Evolutionary conservation across 2,329 filamentous ascomycete species (phyloP).

Genomic region (Aaosphaeria pasadenensis): DNA sequence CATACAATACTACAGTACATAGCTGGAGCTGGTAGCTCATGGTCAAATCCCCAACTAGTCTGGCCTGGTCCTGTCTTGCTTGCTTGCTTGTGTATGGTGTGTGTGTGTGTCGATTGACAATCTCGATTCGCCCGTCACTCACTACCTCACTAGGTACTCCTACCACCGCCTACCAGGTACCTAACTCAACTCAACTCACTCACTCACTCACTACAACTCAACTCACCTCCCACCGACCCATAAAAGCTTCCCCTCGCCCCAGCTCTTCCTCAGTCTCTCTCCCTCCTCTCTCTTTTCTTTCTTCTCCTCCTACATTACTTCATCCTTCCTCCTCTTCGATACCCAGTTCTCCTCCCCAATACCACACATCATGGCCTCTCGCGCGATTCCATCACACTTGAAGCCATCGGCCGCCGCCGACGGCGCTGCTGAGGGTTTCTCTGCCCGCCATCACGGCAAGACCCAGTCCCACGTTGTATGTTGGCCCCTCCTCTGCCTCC

Average conservation of each 20-base stretch:
- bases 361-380: conserved; percentile 61
- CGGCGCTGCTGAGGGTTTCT: conserved; percentile 46
- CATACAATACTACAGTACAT: too few species aligned
- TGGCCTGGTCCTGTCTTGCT: too few species aligned
- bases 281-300: neutral
- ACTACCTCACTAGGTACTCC: too few species aligned
- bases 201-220: too few species aligned
- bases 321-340: conserved; percentile 5
- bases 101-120: too few species aligned
- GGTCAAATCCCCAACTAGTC: too few species aligned
- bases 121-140: too few species aligned
- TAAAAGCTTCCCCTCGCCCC: neutral
- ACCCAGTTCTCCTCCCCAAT: neutral
- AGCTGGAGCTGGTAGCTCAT: too few species aligned
- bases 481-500: conserved; percentile 24
- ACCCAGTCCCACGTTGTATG: conserved; percentile 82
- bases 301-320: conserved; percentile 4
- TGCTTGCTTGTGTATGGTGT: too few species aligned
- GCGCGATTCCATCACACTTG: conserved; percentile 78
- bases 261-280: neutral
- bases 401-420: conserved; percentile 55
- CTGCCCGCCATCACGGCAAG: conserved; percentile 76
- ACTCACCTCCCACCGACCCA: too few species aligned
- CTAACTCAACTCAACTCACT: too few species aligned
- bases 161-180: too few species aligned